phyloP scores from a whole-genome alignment of 2,329 filamentous ascomycete species.

The Davidsoniella virescens region DNA sequence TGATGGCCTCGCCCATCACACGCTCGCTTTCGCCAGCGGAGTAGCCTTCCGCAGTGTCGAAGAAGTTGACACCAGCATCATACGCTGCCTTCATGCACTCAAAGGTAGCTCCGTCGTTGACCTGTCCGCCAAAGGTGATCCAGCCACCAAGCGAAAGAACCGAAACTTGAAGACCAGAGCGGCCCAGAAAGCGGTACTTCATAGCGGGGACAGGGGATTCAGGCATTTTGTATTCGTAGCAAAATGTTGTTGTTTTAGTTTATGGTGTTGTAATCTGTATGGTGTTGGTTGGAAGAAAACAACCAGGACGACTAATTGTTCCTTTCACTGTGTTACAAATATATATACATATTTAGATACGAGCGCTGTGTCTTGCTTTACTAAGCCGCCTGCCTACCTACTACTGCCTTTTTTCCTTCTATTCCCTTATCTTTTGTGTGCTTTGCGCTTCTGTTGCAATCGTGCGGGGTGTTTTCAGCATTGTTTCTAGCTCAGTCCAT shows the following conservation, averaged over 20 bases:
- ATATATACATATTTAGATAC: no score
- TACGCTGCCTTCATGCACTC: constrained; percentile 46
- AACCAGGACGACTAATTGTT: neutral
- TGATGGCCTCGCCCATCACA: constrained; percentile 45
- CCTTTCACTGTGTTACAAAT: no score
- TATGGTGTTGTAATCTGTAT: no score
- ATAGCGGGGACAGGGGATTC: constrained; percentile 27
- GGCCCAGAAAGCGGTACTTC: constrained; percentile 57
- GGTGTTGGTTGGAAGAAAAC: neutral
- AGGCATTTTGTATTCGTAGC: constrained; percentile 1
- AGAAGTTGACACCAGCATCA: constrained; percentile 45
- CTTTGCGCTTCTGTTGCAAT: no score
- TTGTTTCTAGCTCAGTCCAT: no score
- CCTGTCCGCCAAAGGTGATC: constrained; percentile 61
- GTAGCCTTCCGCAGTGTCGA: constrained; percentile 45
- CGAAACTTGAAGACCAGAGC: constrained; percentile 57
- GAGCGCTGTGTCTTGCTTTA: no score
- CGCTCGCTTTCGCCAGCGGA: constrained; percentile 44
- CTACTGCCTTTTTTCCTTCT: no score
- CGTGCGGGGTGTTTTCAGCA: no score
- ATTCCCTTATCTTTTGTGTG: no score
- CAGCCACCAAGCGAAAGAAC: constrained; percentile 55
- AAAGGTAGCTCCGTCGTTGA: constrained; percentile 35
- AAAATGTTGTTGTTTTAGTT: neutral
- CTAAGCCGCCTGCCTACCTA: no score